Evolutionary conservation across 306 rosid species (phyloP).

Genomic region (Inga laurina): DNA sequence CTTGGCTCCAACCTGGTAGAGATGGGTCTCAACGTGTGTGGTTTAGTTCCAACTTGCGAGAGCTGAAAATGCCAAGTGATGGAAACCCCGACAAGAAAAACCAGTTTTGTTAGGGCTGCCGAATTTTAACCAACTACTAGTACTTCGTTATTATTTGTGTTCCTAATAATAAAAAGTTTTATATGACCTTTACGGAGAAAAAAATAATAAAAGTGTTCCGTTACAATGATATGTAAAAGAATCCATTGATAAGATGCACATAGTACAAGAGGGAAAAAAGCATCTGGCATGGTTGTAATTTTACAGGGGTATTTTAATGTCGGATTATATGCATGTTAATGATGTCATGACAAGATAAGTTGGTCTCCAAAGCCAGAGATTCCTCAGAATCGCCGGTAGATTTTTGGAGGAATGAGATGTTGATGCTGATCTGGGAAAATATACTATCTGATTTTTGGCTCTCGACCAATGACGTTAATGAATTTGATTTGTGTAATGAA

Average conservation of each 20-base stretch:
- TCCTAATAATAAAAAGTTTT: neutral
- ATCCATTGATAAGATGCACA: neutral
- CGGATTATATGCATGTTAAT: neutral
- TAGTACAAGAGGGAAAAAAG: neutral
- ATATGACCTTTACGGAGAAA: too few species aligned
- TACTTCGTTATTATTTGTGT: neutral
- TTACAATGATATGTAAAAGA: neutral
- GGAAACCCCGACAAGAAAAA: neutral
- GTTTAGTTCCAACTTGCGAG: neutral
- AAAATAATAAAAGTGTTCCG: neutral
- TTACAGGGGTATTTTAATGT: neutral
- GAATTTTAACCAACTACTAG: neutral
- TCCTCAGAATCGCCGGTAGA: neutral
- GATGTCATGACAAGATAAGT: neutral
- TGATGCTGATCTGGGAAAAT: neutral
- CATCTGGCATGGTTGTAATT: neutral
- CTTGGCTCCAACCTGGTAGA: neutral
- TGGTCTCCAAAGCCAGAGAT: neutral
- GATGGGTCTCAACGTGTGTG: conserved; percentile 42
- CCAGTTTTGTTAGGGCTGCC: neutral
- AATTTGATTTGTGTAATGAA: neutral
- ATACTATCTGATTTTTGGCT: neutral
- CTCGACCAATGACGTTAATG: neutral
- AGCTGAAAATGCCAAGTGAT: neutral
- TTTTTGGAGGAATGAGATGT: neutral